Evolutionary conservation across 805 yeast species (phyloP).

Genomic region (Candida suzukii): DNA sequence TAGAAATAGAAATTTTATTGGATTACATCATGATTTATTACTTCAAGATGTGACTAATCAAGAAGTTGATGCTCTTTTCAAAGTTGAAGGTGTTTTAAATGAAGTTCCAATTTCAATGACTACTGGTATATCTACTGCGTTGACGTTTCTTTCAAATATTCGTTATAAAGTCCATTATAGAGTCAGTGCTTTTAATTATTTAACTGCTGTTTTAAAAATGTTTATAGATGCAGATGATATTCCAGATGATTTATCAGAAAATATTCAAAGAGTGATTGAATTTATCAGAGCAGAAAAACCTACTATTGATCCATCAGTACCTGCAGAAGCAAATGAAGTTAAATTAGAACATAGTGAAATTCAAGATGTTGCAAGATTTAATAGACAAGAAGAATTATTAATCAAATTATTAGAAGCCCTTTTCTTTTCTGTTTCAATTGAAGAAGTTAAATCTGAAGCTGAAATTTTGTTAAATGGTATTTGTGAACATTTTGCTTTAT

Average conservation of each 20-base stretch:
- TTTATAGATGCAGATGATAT: conserved; percentile 52
- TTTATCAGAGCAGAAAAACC: conserved; percentile 29
- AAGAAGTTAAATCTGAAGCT: conserved; percentile 68
- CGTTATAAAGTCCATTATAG: conserved; percentile 59
- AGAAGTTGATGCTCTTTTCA: conserved; percentile 61
- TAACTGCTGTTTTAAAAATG: conserved; percentile 58
- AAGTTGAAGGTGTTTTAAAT: conserved; percentile 58
- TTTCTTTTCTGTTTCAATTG: conserved; percentile 70
- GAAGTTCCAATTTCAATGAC: conserved; percentile 72
- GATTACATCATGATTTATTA: conserved; percentile 62
- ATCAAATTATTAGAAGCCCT: conserved; percentile 59
- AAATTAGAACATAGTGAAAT: conserved; percentile 32
- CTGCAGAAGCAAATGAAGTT: conserved; percentile 9
- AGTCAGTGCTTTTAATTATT: conserved; percentile 68
- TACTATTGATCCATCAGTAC: conserved; percentile 6
- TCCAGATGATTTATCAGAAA: conserved; percentile 35
- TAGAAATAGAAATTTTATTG: conserved; percentile 79
- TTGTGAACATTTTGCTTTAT: conserved; percentile 70
- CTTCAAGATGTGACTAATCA: conserved; percentile 49
- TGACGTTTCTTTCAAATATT: conserved; percentile 65
- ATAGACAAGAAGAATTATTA: conserved; percentile 59
- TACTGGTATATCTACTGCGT: conserved; percentile 75
- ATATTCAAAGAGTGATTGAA: conserved; percentile 44
- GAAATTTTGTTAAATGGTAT: conserved; percentile 51
- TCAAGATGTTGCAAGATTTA: conserved; percentile 41